A percentile compares a stretch with the other conserved stretches of the same genome.
These are phyloP conservation scores for Parachlorella kessleri DNA, from an alignment of 139 green algal species.

Conservation along the genomic window DNA sequence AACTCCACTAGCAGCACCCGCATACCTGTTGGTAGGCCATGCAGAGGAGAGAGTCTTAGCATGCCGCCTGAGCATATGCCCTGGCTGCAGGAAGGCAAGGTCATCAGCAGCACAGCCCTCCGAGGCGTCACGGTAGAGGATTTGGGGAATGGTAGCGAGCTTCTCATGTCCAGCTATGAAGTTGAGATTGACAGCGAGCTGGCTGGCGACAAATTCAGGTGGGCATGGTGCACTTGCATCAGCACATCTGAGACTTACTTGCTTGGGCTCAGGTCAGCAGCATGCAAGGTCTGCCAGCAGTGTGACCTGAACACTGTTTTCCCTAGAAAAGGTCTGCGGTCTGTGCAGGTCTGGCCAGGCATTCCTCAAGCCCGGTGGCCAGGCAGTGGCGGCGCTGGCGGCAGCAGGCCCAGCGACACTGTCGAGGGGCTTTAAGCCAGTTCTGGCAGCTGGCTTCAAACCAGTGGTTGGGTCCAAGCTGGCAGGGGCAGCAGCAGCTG, in stretches of 20 bases:
- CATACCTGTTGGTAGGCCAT: background rate
- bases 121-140: constrained; percentile 13
- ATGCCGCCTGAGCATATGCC: background rate
- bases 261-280: too few species aligned
- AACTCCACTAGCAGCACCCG: background rate
- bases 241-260: background rate
- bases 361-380: constrained; percentile 21
- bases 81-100: constrained; percentile 51
- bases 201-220: constrained; percentile 52
- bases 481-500: background rate
- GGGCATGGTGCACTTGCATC: too few species aligned
- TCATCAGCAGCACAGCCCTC: constrained; percentile 39
- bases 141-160: constrained; percentile 42
- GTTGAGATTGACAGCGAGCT: constrained; percentile 60
- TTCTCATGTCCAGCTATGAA: constrained; percentile 61
- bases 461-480: background rate
- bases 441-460: background rate
- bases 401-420: background rate
- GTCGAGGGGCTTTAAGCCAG: background rate
- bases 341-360: constrained; percentile 11
- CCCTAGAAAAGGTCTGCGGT: background rate
- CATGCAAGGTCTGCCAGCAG: constrained; percentile 7
- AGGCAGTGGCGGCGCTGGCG: background rate
- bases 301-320: background rate
- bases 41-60: too few species aligned